phyloP scores from a whole-genome alignment of 176 grass and related monocot genomes.

The Sorghum bicolor region Sorghum_bicolor_NCBIv3 NC_012873.2:39990501-39991000 shows the following conservation, averaged over 20 bases:
- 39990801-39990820: not conserved
- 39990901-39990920: not conserved
- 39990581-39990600: not conserved
- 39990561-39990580: not conserved
- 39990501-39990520: no score
- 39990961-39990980: not conserved
- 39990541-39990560: not conserved
- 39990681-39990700: no score
- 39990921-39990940: not conserved
- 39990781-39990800: not conserved
- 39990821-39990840: no score
- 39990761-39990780: not conserved
- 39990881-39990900: not conserved
- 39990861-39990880: not conserved
- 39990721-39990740: not conserved
- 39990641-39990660: not conserved
- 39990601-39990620: not conserved
- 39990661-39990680: no score
- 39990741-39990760: not conserved
- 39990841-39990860: not conserved
- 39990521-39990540: not conserved
- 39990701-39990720: not conserved
- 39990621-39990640: not conserved
- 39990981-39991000: not conserved
- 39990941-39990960: not conserved